phyloP scores from a whole-genome alignment of 2,329 filamentous ascomycete genomes.

The Huntiella moniliformis region DNA sequence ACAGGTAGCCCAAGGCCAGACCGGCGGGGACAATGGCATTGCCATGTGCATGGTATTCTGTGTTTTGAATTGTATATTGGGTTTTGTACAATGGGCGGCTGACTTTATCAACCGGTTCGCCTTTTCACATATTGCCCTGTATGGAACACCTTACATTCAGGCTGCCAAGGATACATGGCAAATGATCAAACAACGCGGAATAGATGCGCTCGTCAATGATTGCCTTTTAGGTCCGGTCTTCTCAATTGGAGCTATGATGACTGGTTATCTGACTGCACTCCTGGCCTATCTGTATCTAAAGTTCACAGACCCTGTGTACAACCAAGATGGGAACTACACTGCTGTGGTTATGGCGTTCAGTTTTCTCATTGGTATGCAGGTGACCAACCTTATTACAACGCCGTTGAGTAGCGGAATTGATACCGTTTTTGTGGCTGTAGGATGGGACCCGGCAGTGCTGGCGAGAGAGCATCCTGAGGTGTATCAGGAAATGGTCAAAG shows the following conservation, averaged over 20 bases:
- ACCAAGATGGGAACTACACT: constrained; percentile 47
- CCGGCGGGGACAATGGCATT: constrained; percentile 45
- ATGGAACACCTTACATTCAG: constrained; percentile 71
- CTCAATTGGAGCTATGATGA: constrained; percentile 62
- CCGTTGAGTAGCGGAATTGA: constrained; percentile 78
- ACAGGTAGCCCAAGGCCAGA: constrained; percentile 49
- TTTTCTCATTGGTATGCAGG: constrained; percentile 78
- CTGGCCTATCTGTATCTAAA: constrained; percentile 74
- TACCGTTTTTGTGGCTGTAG: constrained; percentile 70
- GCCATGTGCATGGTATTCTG: constrained; percentile 50
- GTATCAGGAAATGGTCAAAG: constrained; percentile 56
- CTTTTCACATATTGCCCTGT: constrained; percentile 81
- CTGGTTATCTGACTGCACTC: constrained; percentile 65
- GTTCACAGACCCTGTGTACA: constrained; percentile 67
- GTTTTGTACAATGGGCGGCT: constrained; percentile 66
- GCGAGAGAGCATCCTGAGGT: constrained; percentile 66
- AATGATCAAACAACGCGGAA: constrained; percentile 81
- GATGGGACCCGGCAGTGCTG: constrained; percentile 54
- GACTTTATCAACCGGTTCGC: constrained; percentile 84
- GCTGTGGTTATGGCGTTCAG: constrained; percentile 65
- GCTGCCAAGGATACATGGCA: constrained; percentile 80
- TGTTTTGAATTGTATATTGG: constrained; percentile 56
- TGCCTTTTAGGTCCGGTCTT: constrained; percentile 60
- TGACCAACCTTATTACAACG: constrained; percentile 76
- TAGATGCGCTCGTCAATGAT: constrained; percentile 79